Percentiles rank a stretch among this genome's conserved stretches.
phyloP scores from a whole-genome alignment of 2,329 filamentous ascomycete genomes.

The Colletotrichum sansevieriae region DNA sequence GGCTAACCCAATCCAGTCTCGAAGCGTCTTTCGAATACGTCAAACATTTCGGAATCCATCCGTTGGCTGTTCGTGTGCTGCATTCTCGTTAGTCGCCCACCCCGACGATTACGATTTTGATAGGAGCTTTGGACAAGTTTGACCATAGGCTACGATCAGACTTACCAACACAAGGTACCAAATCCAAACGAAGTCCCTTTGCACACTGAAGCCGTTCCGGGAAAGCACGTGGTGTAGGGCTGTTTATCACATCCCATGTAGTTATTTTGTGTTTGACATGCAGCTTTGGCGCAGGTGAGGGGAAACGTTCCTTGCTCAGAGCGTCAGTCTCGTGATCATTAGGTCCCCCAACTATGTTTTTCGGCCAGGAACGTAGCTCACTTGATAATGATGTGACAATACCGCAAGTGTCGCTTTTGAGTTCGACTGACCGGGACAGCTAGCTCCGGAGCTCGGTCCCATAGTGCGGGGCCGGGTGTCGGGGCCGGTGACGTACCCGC shows the following conservation, averaged over 20 bases:
- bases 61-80: background rate
- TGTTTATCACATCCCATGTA: background rate
- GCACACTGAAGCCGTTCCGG: background rate
- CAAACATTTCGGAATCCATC: background rate
- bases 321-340: background rate
- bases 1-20: background rate
- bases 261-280: constrained; percentile 2
- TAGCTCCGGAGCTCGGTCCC: background rate
- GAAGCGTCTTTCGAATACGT: background rate
- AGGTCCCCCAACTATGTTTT: rapidly evolving
- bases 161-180: background rate
- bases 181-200: background rate
- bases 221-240: background rate
- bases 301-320: background rate
- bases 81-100: background rate
- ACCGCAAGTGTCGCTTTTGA: background rate
- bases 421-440: background rate
- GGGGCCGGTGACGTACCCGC: background rate
- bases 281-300: background rate
- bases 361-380: background rate
- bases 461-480: background rate
- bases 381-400: background rate
- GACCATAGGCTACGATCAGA: rapidly evolving
- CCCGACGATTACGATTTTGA: background rate
- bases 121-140: background rate